phyloP scores from a whole-genome alignment of 352 stramenopile species.

The Halophytophthora batemanensis region DNA sequence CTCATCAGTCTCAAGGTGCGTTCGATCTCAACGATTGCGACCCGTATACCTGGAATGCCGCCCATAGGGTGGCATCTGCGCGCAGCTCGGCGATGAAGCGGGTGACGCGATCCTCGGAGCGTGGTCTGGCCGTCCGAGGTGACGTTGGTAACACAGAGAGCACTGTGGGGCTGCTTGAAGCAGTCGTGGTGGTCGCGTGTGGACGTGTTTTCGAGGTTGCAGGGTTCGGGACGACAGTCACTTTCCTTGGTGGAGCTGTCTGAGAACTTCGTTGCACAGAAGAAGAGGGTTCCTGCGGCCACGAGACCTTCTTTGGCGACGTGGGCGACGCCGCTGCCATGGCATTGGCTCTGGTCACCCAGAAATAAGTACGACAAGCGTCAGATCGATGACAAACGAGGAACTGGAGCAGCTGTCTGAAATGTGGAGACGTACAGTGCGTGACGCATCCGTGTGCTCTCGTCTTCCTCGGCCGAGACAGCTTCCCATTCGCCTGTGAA shows the following conservation, averaged over 20 bases:
- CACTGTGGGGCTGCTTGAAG: not conserved
- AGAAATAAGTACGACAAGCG: too few species aligned
- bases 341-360: too few species aligned
- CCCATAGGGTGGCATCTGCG: slow-evolving; percentile 49
- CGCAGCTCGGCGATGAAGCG: slow-evolving; percentile 54
- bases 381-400: not conserved
- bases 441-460: slow-evolving; percentile 12
- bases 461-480: slow-evolving; percentile 19
- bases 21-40: not conserved
- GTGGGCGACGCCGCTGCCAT: too few species aligned
- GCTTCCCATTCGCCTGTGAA: slow-evolving; percentile 47
- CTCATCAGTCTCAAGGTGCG: too few species aligned
- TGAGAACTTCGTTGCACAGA: too few species aligned
- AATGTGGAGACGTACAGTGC: slow-evolving; percentile 9
- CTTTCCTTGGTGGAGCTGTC: too few species aligned
- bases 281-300: too few species aligned
- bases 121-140: slow-evolving; percentile 1
- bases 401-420: not conserved
- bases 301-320: too few species aligned
- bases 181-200: slow-evolving; percentile 5
- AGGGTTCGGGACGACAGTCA: too few species aligned
- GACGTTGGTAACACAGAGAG: slow-evolving; percentile 10
- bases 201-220: not conserved
- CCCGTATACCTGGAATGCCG: slow-evolving; percentile 43
- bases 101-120: slow-evolving; percentile 39